Conservation (phyloP, 2,329 filamentous ascomycete species). For the Apiospora pterosperma region DNA sequence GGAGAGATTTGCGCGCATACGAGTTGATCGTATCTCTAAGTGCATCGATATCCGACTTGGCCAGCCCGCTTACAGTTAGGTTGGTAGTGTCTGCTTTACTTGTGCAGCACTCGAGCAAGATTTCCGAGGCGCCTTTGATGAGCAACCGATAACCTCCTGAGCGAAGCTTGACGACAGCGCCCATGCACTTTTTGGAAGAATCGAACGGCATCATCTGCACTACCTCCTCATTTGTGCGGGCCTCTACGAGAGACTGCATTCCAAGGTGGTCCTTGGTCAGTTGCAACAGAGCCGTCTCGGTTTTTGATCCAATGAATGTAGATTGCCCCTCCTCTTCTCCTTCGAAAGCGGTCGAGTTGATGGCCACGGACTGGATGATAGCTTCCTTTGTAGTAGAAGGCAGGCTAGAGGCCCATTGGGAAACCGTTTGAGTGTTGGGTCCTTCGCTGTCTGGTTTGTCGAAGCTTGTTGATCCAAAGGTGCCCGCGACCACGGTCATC, state of each 20-base stretch:
- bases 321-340: conserved; percentile 41
- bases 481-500: conserved; percentile 74
- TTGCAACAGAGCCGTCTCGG: conserved; percentile 51
- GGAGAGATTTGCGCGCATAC: conserved; percentile 65
- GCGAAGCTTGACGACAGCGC: conserved; percentile 47
- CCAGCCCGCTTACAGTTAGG: conserved; percentile 33
- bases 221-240: conserved; percentile 42
- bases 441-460: conserved; percentile 21
- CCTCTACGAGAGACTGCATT: conserved; percentile 42
- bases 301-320: conserved; percentile 53
- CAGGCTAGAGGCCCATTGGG: conserved; percentile 28
- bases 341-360: conserved; percentile 60
- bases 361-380: conserved; percentile 40
- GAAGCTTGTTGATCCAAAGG: conserved; percentile 47
- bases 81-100: conserved; percentile 25
- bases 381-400: conserved; percentile 27
- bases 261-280: conserved; percentile 48
- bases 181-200: conserved; percentile 55
- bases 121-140: conserved; percentile 56
- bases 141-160: conserved; percentile 44
- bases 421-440: conserved; percentile 15
- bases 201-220: conserved; percentile 53
- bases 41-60: conserved; percentile 51
- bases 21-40: conserved; percentile 54
- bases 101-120: conserved; percentile 43